Evolutionary conservation across 208 protist genomes (phyloP), one percentile per base, ranked within the genome.

Genomic region (Naegleria lovaniensis): DNA sequence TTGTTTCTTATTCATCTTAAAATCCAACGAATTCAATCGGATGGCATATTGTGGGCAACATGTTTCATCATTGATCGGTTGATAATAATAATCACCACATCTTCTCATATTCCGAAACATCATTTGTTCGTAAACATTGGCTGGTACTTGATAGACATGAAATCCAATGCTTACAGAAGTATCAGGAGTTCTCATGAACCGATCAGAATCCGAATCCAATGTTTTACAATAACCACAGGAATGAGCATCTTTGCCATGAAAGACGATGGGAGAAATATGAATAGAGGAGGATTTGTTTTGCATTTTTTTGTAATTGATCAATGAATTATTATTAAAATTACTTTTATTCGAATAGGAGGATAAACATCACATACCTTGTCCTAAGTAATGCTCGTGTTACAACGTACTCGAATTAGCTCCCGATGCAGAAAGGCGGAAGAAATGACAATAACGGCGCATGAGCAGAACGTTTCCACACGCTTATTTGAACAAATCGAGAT

Each of bases 1-100:
- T 41, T 89, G 85, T 38, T 67, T 33, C 33, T 89, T 89, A 5
- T 22, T 67, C 33, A 25, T 41, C 39, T 67, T 67, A 40, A 89
- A 89, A 0, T 67, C n/a, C 7, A n/a, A n/a, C 5, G 33, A 0
- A 40, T 89, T 40, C 22, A 55, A 67, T 25, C 85, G 43, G 40
- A 89, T 89, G 3, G 85, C 85, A 39, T 89, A 89, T 29, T 89
- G 85, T 51, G 85, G 85, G 40, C 85, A 89, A 67, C 85, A 89
- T n/a, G 36, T 89, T 29, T 52, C 22, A n/a, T 59, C 29, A 40
- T 89, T 89, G 1, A 40, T 0, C 40, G 85, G 85, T 67, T 67
- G 48, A 89, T 89, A 89, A 67, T n/a, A 89, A 38, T n/a, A 67
- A 3, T 9, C 22, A 67, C 85, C 85, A 39, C 29, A 67, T 40